Percentiles rank a stretch among this genome's conserved stretches.
Evolutionary conservation across 106 monocot genomes (phyloP).

Genomic region (Dioscorea dumetorum): DNA sequence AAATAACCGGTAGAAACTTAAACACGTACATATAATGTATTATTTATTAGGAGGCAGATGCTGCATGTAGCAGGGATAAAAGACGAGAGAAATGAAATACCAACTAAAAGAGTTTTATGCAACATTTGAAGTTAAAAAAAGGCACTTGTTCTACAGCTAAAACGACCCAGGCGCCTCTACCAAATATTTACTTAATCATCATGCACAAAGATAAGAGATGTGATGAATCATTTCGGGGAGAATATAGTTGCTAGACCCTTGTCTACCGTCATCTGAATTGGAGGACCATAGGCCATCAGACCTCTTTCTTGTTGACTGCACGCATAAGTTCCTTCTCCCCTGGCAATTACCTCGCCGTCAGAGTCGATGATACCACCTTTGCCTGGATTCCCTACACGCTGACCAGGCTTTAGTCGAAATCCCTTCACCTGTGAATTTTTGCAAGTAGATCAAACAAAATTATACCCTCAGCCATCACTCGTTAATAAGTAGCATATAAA

Average conservation of each 20-base stretch:
- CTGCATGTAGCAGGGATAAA: too few species aligned
- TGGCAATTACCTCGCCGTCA: slow-evolving; percentile 77
- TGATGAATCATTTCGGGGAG: slow-evolving; percentile 27
- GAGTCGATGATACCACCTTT: slow-evolving; percentile 79
- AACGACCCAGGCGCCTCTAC: too few species aligned
- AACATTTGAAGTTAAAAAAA: too few species aligned
- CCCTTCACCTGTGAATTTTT: slow-evolving; percentile 61
- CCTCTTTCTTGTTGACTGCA: slow-evolving; percentile 13
- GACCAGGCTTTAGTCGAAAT: slow-evolving; percentile 57
- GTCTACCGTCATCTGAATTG: slow-evolving; percentile 50
- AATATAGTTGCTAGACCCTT: slow-evolving; percentile 73
- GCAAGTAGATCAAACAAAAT: neutral
- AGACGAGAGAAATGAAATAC: too few species aligned
- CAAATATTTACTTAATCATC: too few species aligned
- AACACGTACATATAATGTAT: too few species aligned
- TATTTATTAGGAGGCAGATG: too few species aligned
- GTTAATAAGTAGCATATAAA: too few species aligned
- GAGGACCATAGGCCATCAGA: slow-evolving; percentile 70
- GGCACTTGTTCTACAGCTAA: too few species aligned
- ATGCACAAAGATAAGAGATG: too few species aligned
- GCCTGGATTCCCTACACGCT: slow-evolving; percentile 30
- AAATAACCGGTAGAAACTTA: neutral
- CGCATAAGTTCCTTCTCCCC: slow-evolving; percentile 38
- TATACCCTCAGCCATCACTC: neutral
- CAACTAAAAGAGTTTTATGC: too few species aligned